Base-by-base conservation (phyloP, 2,329 filamentous ascomycete species). In the Aspergillus eucalypticola region DNA sequence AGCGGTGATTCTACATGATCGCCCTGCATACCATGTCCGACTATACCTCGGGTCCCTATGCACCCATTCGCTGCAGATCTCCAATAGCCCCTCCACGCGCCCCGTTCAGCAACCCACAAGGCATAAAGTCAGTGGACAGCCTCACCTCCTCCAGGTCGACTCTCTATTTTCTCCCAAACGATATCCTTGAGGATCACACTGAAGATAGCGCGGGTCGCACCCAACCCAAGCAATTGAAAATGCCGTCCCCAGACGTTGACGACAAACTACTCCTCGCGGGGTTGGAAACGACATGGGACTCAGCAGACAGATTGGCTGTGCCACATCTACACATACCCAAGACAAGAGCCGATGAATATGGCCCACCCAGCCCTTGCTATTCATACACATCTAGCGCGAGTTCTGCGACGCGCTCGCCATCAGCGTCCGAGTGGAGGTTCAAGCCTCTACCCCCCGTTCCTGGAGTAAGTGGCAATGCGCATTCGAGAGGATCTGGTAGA, bases 131-230 rank as follows among this genome's bases (percentile, higher is more conserved):
- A n/a, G n/a, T 32, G 8, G 53, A 55, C 39, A 55, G 39, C 29
- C 53, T 46, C 25, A 10, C 39, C 15, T 55, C 53, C 15, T 55
- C 53, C n/a, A 39, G 53, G 15, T 55, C 53, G 4, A 55, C 53
- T 5, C 35, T 55, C 5, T 55, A 55, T 15, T 55, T 55, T 17
- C 53, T 55, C 25, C 53, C 53, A 25, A 55, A 55, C 42, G 53
- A 55, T 5, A 55, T 55, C 8, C 53, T 55, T 17, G 53, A 32
- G 19, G 53, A 55, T 5, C 53, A 55, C 8, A 35, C 23, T 13
- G 53, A 55, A 39, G 53, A 55, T 27, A 15, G 23, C 32, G 50
- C 50, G 38, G 50, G 27, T 15, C 52, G 38, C 25, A 13, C 23
- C 25, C 39, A 54, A 17, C 39, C 21, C 11, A 25, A 25, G n/a